Evolutionary conservation across 2,329 filamentous ascomycete species (phyloP), one percentile per base, ranked within the genome.

Genomic region (Aspergillus melleus): DNA sequence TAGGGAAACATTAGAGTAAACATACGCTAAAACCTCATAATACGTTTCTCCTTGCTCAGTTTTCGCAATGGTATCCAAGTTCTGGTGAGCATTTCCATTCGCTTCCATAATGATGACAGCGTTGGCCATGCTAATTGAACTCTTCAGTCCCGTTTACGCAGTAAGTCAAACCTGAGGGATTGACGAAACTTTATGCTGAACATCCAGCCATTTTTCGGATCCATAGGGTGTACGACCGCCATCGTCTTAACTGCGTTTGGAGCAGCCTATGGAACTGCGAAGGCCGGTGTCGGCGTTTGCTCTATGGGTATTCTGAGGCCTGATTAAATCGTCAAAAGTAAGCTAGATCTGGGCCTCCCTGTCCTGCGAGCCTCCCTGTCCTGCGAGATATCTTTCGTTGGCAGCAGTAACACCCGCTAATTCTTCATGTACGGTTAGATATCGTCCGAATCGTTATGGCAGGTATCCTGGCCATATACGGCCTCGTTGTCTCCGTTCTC

Each of bases 361-460:
- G 22, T 32, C 12, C 29, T n/a, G 29, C 20, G 6, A 29, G 16
- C 12, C 6, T 49, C 24, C 12, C 24, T 14, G 22, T 32, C 12
- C 29, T n/a, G 29, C 20, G 6, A 29, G 16, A 42, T 36, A 14
- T 11, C 4, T 1, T 36, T 29, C 26, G 9, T 8, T 29, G 26
- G 26, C 8, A 29, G 26, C 26, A 29, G 9, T 2, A 29, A 29
- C 32, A 36, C 5, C 16, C 30, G 14, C 10, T 42, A 16, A 44
- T 29, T 29, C 14, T 14, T 12, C 6, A 19, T 44, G 19, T 6
- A 52, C 52, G 24, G 24, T 10, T 69, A 98, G 94, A 97, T 86
- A 97, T 98, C 80, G 94, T 98, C 67, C 95, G 95, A 77, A 95
- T 98, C 81, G 96, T 99, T 88, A 99, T 99, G 95, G 95, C 95